Percentiles rank a stretch among this genome's conserved stretches.
Evolutionary conservation across 257 asterid species (phyloP).

Genomic region (Penstemon barbatus): DNA sequence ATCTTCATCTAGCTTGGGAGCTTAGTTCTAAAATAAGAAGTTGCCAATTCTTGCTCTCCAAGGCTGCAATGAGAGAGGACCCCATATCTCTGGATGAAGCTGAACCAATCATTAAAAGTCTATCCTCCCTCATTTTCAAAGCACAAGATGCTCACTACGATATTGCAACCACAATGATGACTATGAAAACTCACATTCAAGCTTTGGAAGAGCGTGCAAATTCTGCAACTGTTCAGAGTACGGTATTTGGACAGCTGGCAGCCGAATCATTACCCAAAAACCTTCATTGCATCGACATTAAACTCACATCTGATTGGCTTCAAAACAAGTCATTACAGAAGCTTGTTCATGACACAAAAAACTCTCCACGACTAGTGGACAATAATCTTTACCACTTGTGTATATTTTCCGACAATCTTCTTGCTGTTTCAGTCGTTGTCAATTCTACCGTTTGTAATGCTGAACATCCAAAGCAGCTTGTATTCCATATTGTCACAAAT

Average conservation of each 20-base stretch:
- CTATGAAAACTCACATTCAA: conserved; percentile 83
- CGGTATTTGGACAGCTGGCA: conserved; percentile 68
- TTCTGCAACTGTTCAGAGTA: conserved; percentile 65
- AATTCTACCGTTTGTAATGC: conserved; percentile 80
- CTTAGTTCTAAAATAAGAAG: conserved; percentile 74
- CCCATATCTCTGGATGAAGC: conserved; percentile 81
- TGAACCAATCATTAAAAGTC: conserved; percentile 65
- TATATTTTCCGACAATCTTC: conserved; percentile 75
- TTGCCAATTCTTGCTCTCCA: conserved; percentile 74
- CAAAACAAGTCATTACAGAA: conserved; percentile 45
- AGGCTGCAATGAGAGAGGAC: conserved; percentile 77
- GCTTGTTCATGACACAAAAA: conserved; percentile 58
- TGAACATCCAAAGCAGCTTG: conserved; percentile 80
- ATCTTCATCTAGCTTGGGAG: conserved; percentile 89
- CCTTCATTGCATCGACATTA: conserved; percentile 66
- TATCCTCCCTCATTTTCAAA: conserved; percentile 76
- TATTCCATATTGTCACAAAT: conserved; percentile 79
- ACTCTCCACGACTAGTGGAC: conserved; percentile 75
- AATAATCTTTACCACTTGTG: conserved; percentile 86
- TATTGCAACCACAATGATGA: conserved; percentile 77
- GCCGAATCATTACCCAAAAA: conserved; percentile 77
- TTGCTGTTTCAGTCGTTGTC: conserved; percentile 78
- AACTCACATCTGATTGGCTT: conserved; percentile 69
- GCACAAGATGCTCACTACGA: conserved; percentile 88
- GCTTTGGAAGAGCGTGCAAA: conserved; percentile 78